Evolutionary conservation across 1,284 basidiomycete genomes (phyloP), one percentile per base, ranked within the genome.

Genomic region (Peniophora sp.): DNA sequence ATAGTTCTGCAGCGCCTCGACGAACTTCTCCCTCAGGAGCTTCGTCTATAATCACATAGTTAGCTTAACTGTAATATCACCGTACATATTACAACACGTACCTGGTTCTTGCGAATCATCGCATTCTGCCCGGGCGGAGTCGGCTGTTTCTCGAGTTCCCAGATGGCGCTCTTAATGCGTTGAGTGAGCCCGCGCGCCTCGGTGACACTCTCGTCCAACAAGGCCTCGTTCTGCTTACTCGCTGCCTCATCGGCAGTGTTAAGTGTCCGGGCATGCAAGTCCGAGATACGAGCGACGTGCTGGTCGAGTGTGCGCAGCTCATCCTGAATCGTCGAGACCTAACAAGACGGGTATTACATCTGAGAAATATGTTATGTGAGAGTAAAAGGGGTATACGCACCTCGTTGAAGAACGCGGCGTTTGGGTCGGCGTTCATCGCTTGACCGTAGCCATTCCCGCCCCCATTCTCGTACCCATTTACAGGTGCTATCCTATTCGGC

Each of bases 51-150:
- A 32, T 25, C 23, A 16, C 16, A 34, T 36, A 23, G 48, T 45
- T 45, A 2, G 14, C 10, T 43, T 19, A 12, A 32, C 19, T 9
- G 11, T 5, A 12, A 12, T 22, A 20, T 17, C 38, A 41, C 16
- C 38, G 8, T n/a, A 11, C 23, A 17, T 12, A 32, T 17, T 8
- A 27, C 10, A 45, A 20, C 2, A 60, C 75, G 49, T 66, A 86
- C 89, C 71, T 88, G 79, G 61, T 85, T 83, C 67, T 75, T 83
- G 56, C 84, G 77, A 52, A 86, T 82, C 60, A 79, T 75, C 50
- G 74, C 74, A 52, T 90, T 76, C 53, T 76, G 71, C 8, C 62
- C 65, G 14, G 67, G 63, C 49, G 58, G 67, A 53, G 66, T 68
- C 43, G 58, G 63, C 55, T 53, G 65, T 52, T 51, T 58, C 55